These are phyloP conservation scores for Raddia distichophylla DNA, from an alignment of 176 grass and related monocot genomes.

Conservation along the genomic window DNA sequence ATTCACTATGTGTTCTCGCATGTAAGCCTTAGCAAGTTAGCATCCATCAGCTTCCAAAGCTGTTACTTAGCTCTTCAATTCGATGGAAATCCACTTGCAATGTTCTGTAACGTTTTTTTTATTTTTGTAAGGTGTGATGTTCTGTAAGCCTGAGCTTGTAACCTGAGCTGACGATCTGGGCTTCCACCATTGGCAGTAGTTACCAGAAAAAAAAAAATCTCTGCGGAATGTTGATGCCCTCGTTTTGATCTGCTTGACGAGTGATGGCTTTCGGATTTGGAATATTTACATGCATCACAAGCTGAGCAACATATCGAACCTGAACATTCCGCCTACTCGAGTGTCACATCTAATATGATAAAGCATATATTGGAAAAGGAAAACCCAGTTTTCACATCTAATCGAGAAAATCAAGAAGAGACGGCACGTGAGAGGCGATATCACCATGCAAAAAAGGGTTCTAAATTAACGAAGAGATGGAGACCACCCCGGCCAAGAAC, in stretches of 20 bases:
- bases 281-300: not conserved
- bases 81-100: not conserved
- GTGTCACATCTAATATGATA: not conserved
- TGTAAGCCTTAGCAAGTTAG: constrained; percentile 27
- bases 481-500: not conserved
- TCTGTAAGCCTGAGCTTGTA: constrained; percentile 2
- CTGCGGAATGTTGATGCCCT: not conserved
- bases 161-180: not conserved
- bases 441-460: not conserved
- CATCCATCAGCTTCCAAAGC: not conserved
- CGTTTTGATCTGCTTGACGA: not conserved
- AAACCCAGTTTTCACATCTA: too few relatives aligned
- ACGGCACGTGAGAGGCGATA: not conserved
- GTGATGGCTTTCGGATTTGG: not conserved
- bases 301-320: not conserved
- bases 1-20: constrained; percentile 27
- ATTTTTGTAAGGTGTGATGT: too few relatives aligned
- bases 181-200: not conserved
- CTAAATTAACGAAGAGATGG: not conserved
- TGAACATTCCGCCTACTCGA: not conserved
- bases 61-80: constrained; percentile 1
- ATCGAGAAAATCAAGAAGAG: not conserved
- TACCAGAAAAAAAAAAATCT: not conserved
- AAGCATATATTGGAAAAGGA: too few relatives aligned
- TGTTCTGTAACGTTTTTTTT: not conserved